phyloP scores from a whole-genome alignment of 805 yeast species.

The Brettanomyces custersianus region DNA sequence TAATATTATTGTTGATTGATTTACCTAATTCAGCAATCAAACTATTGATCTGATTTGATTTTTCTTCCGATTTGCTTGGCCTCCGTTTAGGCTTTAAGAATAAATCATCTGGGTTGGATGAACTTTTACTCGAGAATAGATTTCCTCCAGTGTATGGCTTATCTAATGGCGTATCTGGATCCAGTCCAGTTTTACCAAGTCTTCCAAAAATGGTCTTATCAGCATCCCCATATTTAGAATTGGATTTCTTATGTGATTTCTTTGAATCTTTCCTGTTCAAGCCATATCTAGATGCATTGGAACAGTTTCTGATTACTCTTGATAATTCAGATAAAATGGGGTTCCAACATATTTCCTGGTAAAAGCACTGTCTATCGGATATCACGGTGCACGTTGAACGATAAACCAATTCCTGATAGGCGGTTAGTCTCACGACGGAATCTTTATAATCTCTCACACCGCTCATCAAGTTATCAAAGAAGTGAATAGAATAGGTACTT shows the following conservation, averaged over 20 bases:
- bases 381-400: constrained; percentile 42
- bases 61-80: not conserved
- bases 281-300: constrained; percentile 17
- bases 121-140: not conserved
- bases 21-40: not conserved
- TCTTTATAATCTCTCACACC: constrained; percentile 47
- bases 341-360: constrained; percentile 42
- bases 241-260: constrained; percentile 3
- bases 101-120: constrained; percentile 5
- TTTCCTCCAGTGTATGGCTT: not conserved
- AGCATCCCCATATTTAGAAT: not conserved
- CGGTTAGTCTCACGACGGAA: constrained; percentile 48
- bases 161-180: not conserved
- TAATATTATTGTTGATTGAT: not conserved
- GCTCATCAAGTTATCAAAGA: constrained; percentile 46
- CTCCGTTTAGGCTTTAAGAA: constrained; percentile 7
- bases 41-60: not conserved
- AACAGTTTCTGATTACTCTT: constrained; percentile 36
- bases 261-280: constrained; percentile 9
- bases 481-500: constrained; percentile 45
- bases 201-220: constrained; percentile 7
- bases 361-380: constrained; percentile 44
- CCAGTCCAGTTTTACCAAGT: not conserved
- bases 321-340: constrained; percentile 53
- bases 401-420: constrained; percentile 69